These are phyloP conservation scores for Cymbopogon flexuosus DNA, from an alignment of 202 grass and related monocot genomes.

Conservation along the genomic window DNA sequence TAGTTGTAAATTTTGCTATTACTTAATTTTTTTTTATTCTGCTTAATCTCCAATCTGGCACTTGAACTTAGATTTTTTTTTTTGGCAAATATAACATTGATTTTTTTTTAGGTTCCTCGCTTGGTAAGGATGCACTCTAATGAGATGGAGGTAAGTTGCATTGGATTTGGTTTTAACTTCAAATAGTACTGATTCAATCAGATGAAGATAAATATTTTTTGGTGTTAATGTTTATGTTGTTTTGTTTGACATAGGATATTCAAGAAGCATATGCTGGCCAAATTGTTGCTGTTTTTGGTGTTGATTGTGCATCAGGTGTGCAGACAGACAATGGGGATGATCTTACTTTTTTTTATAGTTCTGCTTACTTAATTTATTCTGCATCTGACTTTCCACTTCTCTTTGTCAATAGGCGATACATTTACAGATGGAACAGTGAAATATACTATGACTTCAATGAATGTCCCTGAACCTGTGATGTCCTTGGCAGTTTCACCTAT, in stretches of 20 bases:
- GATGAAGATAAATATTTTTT: slow-evolving; percentile 1
- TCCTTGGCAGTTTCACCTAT: slow-evolving; percentile 91
- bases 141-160: slow-evolving; percentile 85
- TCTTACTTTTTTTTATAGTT: slow-evolving; percentile 6
- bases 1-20: not conserved
- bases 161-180: slow-evolving; percentile 1
- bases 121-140: slow-evolving; percentile 96
- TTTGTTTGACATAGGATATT: slow-evolving; percentile 69
- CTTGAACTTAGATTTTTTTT: not conserved
- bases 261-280: slow-evolving; percentile 96
- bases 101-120: slow-evolving; percentile 71
- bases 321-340: not conserved
- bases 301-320: slow-evolving; percentile 87
- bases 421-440: slow-evolving; percentile 92
- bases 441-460: slow-evolving; percentile 99
- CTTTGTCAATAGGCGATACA: slow-evolving; percentile 76
- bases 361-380: slow-evolving; percentile 13
- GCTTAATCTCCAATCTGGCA: not conserved
- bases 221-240: slow-evolving; percentile 8
- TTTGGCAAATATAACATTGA: not conserved
- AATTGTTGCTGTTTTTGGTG: slow-evolving; percentile 98
- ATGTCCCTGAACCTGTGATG: slow-evolving; percentile 99
- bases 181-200: not conserved
- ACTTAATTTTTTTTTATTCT: not conserved
- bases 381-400: slow-evolving; percentile 4